Evolutionary conservation across 768 basidiomycete genomes (phyloP).

Genomic region (Lanmaoa pseudosensibilis): DNA sequence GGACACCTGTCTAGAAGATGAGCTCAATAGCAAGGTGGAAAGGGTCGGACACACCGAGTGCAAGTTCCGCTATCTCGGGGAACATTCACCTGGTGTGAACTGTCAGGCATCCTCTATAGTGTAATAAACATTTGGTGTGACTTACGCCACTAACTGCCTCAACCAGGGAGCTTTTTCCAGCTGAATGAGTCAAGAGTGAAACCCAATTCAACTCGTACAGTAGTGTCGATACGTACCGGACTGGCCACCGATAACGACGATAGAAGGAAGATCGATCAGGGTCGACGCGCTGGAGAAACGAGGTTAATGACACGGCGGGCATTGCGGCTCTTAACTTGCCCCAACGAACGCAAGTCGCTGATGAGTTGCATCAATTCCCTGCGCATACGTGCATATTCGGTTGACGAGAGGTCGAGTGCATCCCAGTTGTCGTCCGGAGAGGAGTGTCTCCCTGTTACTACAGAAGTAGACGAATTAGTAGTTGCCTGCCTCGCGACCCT

Average conservation of each 20-base stretch:
- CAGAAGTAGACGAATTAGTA: background rate
- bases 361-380: constrained; percentile 41
- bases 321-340: constrained; percentile 27
- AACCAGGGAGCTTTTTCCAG: constrained; percentile 60
- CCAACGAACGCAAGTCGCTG: constrained; percentile 40
- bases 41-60: constrained; percentile 41
- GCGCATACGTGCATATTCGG: constrained; percentile 42
- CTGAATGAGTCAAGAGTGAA: constrained; percentile 29
- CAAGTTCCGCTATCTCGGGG: constrained; percentile 64
- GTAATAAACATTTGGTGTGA: background rate
- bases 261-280: constrained; percentile 47
- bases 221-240: constrained; percentile 40
- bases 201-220: background rate
- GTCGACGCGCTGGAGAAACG: constrained; percentile 35
- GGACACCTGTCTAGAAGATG: constrained; percentile 42
- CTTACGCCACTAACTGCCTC: constrained; percentile 57
- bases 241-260: constrained; percentile 57
- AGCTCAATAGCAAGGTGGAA: background rate
- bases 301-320: background rate
- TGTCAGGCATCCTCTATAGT: background rate
- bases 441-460: background rate
- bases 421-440: constrained; percentile 16
- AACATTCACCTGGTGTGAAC: constrained; percentile 48
- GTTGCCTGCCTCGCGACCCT: background rate
- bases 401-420: constrained; percentile 27